These are phyloP conservation scores for Zelonia costaricensis DNA, from an alignment of 208 protist genomes.

Conservation along the genomic window DNA sequence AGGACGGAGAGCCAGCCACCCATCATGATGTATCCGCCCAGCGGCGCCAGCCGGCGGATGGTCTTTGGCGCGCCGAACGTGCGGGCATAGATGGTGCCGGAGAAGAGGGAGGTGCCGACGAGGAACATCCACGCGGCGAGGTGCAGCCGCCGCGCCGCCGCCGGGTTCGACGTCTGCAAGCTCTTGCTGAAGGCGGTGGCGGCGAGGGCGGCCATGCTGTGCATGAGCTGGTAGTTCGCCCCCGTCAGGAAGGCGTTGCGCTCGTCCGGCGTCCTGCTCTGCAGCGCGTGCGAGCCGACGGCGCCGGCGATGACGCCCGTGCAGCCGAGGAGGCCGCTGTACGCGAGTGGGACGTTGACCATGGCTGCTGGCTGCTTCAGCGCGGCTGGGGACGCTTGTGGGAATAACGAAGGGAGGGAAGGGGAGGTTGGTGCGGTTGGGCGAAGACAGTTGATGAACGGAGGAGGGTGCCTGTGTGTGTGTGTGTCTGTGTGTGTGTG, in stretches of 20 bases:
- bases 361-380: not conserved
- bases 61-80: slow-evolving; percentile 28
- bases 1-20: slow-evolving; percentile 40
- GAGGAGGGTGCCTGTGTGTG: not conserved
- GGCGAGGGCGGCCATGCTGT: slow-evolving; percentile 47
- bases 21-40: slow-evolving; percentile 44
- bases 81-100: slow-evolving; percentile 46
- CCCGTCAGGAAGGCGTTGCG: slow-evolving; percentile 33
- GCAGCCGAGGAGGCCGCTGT: slow-evolving; percentile 36
- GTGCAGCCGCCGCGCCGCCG: slow-evolving; percentile 16
- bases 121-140: slow-evolving; percentile 28
- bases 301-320: slow-evolving; percentile 41
- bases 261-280: slow-evolving; percentile 21
- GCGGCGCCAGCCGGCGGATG: slow-evolving; percentile 32
- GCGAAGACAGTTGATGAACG: no score
- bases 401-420: no score
- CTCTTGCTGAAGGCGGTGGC: slow-evolving; percentile 15
- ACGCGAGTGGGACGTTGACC: slow-evolving; percentile 15
- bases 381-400: not conserved
- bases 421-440: no score
- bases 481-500: not conserved
- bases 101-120: slow-evolving; percentile 41
- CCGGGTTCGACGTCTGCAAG: slow-evolving; percentile 13
- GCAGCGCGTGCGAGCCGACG: slow-evolving; percentile 37
- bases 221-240: slow-evolving; percentile 47